phyloP scores from a whole-genome alignment of 2,329 filamentous ascomycete genomes.

The Pseudocercospora macadamiae region DNA sequence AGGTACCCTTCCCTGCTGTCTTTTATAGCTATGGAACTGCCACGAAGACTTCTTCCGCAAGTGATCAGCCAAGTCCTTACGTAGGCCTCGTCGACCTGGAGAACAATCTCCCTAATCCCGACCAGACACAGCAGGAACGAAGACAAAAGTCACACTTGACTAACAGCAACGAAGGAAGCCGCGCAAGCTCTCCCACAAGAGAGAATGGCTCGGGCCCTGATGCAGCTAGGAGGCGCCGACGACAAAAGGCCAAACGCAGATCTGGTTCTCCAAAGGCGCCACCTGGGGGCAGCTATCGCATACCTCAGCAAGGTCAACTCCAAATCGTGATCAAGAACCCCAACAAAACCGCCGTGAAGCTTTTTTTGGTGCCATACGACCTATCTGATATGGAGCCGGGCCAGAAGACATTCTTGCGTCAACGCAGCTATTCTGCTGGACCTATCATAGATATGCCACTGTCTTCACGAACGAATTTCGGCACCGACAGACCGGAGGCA shows the following conservation, averaged over 20 bases:
- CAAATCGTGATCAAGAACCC: conserved; percentile 98
- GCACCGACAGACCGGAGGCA: conserved; percentile 59
- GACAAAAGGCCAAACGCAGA: conserved; percentile 62
- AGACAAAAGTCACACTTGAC: conserved; percentile 29
- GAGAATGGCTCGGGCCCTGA: conserved; percentile 32
- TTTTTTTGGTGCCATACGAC: conserved; percentile 93
- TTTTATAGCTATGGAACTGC: conserved; percentile 89
- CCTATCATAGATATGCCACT: conserved; percentile 75
- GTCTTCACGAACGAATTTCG: conserved; percentile 49
- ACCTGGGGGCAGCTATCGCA: conserved; percentile 87
- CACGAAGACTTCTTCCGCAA: conserved; percentile 60
- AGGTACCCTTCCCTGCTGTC: conserved; percentile 86
- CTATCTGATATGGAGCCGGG: conserved; percentile 88
- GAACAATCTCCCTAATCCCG: conserved; percentile 63
- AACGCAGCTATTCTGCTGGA: conserved; percentile 88
- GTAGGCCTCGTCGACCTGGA: conserved; percentile 92
- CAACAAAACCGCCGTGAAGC: conserved; percentile 95
- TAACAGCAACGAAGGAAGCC: conserved; percentile 34
- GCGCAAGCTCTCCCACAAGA: conserved; percentile 31
- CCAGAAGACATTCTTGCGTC: conserved; percentile 93
- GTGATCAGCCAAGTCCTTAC: conserved; percentile 93
- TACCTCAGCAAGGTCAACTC: conserved; percentile 89
- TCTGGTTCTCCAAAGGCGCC: conserved; percentile 64
- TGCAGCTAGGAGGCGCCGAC: conserved; percentile 28
- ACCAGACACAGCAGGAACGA: conserved; percentile 33